Conservation (phyloP, 164 flowering plant genomes). For the Macadamia integrifolia region DNA sequence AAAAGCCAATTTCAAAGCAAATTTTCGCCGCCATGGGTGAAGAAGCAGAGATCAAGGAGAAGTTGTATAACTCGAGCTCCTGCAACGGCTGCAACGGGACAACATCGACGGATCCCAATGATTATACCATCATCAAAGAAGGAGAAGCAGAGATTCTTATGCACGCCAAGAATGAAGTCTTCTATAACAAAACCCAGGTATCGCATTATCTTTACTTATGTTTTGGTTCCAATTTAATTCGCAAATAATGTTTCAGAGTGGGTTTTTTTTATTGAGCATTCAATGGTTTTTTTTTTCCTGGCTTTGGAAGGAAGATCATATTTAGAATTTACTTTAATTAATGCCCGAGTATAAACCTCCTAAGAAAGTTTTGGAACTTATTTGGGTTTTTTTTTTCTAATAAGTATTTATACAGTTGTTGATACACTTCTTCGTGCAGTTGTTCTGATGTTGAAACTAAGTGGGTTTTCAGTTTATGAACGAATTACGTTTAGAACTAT, state of each 20-base stretch:
- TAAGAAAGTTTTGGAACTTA: no score
- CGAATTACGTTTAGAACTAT: no score
- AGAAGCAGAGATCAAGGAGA: constrained; percentile 14
- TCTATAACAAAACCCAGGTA: constrained; percentile 92
- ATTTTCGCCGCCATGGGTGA: constrained; percentile 7
- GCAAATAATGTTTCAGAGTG: background rate
- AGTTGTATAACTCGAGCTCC: constrained; percentile 6
- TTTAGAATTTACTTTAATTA: no score
- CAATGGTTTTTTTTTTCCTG: no score
- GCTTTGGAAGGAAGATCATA: no score
- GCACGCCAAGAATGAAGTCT: constrained; percentile 87
- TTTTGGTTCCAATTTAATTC: background rate
- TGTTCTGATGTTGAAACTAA: no score
- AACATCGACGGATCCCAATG: constrained; percentile 46
- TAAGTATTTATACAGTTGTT: no score
- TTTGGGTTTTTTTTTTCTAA: no score
- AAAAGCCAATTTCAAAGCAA: background rate
- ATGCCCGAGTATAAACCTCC: no score
- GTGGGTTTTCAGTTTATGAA: no score
- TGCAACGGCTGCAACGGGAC: background rate
- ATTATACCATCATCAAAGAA: constrained; percentile 75
- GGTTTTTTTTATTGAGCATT: background rate
- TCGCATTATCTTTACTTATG: constrained; percentile 7
- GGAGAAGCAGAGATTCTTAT: constrained; percentile 98
- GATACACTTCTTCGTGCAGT: no score